Percentiles rank a stretch among this genome's conserved stretches.
phyloP scores from a whole-genome alignment of 768 basidiomycete genomes.

The Pulveroboletus ravenelii region DNA sequence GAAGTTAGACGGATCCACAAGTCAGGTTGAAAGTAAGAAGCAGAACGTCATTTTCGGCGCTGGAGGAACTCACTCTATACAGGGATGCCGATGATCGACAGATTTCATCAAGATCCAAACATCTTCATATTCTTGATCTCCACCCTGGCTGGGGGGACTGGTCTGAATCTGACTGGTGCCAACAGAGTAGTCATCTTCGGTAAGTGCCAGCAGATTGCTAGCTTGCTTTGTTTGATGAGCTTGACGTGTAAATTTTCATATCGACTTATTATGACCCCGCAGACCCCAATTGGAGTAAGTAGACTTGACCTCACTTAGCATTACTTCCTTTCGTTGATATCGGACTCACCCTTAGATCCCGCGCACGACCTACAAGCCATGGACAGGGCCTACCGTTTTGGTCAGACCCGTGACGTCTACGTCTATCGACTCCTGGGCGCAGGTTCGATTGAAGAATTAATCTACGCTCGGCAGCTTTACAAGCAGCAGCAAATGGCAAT shows the following conservation, averaged over 20 bases:
- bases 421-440: constrained; percentile 83
- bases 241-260: neutral
- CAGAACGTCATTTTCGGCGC: neutral
- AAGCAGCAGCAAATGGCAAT: constrained; percentile 95
- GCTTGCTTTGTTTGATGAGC: neutral
- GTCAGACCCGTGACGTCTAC: constrained; percentile 79
- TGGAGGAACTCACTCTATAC: constrained; percentile 2
- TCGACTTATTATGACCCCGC: neutral
- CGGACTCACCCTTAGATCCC: constrained; percentile 57
- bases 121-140: constrained; percentile 85
- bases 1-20: constrained; percentile 76
- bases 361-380: constrained; percentile 93
- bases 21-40: constrained; percentile 58
- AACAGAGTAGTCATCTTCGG: constrained; percentile 94
- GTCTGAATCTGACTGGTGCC: constrained; percentile 84
- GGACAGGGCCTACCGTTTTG: constrained; percentile 83
- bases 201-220: constrained; percentile 28
- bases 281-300: constrained; percentile 96
- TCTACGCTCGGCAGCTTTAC: constrained; percentile 86
- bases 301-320: constrained; percentile 19
- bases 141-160: constrained; percentile 87
- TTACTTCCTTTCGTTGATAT: neutral
- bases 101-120: constrained; percentile 69
- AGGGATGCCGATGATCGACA: constrained; percentile 87
- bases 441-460: constrained; percentile 83